phyloP scores from a whole-genome alignment of 2,329 filamentous ascomycete genomes.

The Venturiaceae sp. region DNA sequence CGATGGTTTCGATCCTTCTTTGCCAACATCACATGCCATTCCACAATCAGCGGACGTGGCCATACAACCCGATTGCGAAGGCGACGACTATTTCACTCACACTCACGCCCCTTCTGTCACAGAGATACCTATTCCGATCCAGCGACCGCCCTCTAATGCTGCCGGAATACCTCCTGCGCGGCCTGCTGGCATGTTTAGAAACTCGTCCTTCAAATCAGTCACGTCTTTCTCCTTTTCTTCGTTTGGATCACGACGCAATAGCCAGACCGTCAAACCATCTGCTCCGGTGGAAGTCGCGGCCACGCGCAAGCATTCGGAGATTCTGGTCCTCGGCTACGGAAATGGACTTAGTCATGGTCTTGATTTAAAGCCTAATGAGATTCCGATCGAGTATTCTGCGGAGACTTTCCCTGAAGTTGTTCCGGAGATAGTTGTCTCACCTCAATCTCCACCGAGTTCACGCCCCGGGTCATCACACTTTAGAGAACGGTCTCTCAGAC shows the following conservation, averaged over 20 bases:
- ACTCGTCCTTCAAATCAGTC: conserved; percentile 25
- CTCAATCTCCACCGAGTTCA: background rate
- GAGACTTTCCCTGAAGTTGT: conserved; percentile 4
- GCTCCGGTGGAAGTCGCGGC: conserved; percentile 7
- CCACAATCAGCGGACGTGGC: conserved; percentile 1
- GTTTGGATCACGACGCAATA: conserved; percentile 17
- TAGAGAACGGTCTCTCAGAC: background rate
- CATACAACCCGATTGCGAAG: conserved; percentile 38
- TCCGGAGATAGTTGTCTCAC: background rate
- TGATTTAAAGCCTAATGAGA: background rate
- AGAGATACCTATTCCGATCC: background rate
- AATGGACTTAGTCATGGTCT: conserved; percentile 20
- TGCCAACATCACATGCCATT: background rate
- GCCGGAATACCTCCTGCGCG: conserved; percentile 10
- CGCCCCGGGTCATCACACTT: background rate
- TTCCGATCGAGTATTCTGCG: background rate
- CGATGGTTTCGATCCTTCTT: background rate
- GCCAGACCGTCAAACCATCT: conserved; percentile 15
- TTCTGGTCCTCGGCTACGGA: conserved; percentile 27
- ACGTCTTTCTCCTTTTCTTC: conserved; percentile 19
- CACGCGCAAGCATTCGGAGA: conserved; percentile 22
- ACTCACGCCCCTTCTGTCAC: conserved; percentile 10
- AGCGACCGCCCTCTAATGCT: background rate
- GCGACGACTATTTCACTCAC: conserved; percentile 22
- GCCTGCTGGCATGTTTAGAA: conserved; percentile 15